phyloP scores from a whole-genome alignment of 345 rosid species.

The Erodium maritimum region DNA sequence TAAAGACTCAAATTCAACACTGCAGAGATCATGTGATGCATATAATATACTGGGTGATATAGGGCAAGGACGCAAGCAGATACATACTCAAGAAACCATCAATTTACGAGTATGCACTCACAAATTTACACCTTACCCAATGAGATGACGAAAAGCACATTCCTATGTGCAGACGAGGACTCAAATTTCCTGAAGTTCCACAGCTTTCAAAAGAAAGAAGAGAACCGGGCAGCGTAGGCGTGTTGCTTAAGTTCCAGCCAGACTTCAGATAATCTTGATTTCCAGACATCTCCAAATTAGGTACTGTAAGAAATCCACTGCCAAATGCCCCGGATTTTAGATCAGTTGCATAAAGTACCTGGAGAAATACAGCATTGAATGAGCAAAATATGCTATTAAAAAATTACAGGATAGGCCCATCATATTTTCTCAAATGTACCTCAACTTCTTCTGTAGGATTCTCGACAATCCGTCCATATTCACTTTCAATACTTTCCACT shows the following conservation, averaged over 20 bases:
- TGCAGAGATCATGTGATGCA: not conserved
- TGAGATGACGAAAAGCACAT: slow-evolving; percentile 51
- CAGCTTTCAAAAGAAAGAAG: slow-evolving; percentile 49
- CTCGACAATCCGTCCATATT: slow-evolving; percentile 46
- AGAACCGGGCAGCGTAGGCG: slow-evolving; percentile 51
- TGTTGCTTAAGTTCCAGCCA: slow-evolving; percentile 67
- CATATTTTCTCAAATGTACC: slow-evolving; percentile 28
- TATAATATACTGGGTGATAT: slow-evolving; percentile 1
- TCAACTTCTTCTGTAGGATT: slow-evolving; percentile 38
- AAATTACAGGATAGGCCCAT: slow-evolving; percentile 7
- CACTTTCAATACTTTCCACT: slow-evolving; percentile 41
- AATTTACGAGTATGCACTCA: slow-evolving; percentile 1
- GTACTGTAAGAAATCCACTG: slow-evolving; percentile 56
- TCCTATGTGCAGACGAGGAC: slow-evolving; percentile 53
- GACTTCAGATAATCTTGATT: slow-evolving; percentile 24
- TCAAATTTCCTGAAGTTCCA: slow-evolving; percentile 23
- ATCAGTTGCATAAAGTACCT: slow-evolving; percentile 48
- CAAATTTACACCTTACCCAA: slow-evolving; percentile 44
- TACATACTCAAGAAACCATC: not conserved
- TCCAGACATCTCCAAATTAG: slow-evolving; percentile 10
- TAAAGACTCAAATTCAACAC: not conserved
- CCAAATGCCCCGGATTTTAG: slow-evolving; percentile 38
- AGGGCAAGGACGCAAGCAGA: not conserved
- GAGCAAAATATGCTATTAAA: not conserved
- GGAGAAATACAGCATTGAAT: slow-evolving; percentile 10